Conservation (phyloP, 192 early-diverging fungal genomes). For the Backusella macrospora region DNA sequence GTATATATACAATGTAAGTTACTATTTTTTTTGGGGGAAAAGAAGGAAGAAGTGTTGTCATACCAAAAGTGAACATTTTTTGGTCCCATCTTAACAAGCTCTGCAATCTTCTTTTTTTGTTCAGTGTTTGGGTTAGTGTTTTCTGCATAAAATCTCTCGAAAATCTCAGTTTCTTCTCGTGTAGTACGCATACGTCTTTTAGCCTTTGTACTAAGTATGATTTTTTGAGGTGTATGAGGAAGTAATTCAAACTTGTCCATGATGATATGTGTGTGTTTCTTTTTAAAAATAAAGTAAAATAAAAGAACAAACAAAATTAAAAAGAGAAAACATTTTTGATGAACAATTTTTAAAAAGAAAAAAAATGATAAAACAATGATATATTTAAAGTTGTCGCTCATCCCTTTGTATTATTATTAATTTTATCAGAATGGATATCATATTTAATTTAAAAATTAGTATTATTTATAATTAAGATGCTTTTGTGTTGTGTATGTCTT, state of each 20-base stretch:
- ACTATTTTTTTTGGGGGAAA: not conserved
- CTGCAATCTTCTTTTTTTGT: conserved; percentile 11
- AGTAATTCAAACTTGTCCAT: not conserved
- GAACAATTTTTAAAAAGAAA: not conserved
- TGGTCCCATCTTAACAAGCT: conserved; percentile 1
- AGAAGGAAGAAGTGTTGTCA: not conserved
- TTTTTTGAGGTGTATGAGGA: not conserved
- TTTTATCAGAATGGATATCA: not conserved
- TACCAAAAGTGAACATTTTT: conserved; percentile 24
- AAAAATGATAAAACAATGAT: conserved; percentile 1
- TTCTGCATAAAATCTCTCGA: conserved; percentile 1
- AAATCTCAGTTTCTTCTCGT: conserved; percentile 5
- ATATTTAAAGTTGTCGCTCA: conserved; percentile 6
- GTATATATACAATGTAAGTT: not conserved
- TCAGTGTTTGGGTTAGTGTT: conserved; percentile 7
- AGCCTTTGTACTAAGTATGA: not conserved
- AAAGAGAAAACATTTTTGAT: not conserved
- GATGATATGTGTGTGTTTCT: not conserved
- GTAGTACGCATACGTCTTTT: conserved; percentile 20
- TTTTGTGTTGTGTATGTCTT: not conserved
- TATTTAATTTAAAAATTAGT: conserved; percentile 6
- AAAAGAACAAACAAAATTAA: not conserved
- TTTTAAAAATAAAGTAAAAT: not conserved
- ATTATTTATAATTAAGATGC: conserved; percentile 13
- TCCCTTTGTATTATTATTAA: not conserved